Evolutionary conservation across 352 stramenopile genomes (phyloP), one percentile per base, ranked within the genome.

Genomic region (Globisporangium carolinianum): DNA sequence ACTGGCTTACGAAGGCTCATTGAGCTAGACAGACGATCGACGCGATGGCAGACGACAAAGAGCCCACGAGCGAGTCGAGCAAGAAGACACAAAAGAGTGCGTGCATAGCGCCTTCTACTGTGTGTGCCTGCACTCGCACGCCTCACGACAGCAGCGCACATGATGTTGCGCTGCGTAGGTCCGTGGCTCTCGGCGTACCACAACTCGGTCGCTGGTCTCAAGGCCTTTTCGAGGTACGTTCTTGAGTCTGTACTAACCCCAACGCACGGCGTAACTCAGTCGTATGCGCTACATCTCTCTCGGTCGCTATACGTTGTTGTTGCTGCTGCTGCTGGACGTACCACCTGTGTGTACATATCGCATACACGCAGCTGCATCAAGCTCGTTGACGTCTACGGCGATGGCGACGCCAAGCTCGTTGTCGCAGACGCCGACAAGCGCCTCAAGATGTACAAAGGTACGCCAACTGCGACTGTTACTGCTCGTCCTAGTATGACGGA

Each of bases 181-280:
- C 88, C 87, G 41, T 96, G 88, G 87, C 73, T 97, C 24, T 85
- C 83, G 51, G 88, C 88, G 14, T 96, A 94, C 60, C 76, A 95
- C 72, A 95, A 97, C 70, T 83, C 86, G 3, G 83, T 97, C n/a
- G 88, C 88, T 47, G 83, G 83, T 1, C 91, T 97, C 60, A 85
- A 93, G 58, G 79, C 81, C 15, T 87, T 76, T 62, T 85, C 79
- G 11, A 73, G 64, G 75, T 81, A 67, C 10, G 47, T 5, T 32
- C 24, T 32, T 32, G 1, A 32, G 24, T 32, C 24, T 32, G 24
- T 32, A 32, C 1, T 32, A 3, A 42, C 5, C 41, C 10, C 48
- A 48, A 65, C 39, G 24, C 3, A 36, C 18, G 12, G 8, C 8
- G 37, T 35, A 2, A 4, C 32, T 52, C 32, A 43, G 39, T 32